Base-by-base conservation (phyloP, 106 monocot genomes). In the Xerophyta viscosa region DNA sequence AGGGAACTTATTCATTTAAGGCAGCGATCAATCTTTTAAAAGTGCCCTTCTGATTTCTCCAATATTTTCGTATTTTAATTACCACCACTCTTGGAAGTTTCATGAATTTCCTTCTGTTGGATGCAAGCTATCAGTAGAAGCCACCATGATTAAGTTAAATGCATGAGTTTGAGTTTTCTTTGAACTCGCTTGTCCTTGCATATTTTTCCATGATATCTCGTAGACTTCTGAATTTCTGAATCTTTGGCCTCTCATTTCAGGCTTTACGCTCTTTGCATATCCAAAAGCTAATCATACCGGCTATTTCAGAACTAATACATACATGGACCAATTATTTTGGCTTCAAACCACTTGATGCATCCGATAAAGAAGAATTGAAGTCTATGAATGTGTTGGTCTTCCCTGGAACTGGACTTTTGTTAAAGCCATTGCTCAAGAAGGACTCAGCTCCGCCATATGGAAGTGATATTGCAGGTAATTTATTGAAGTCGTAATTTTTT, bases 251-350 rank as follows among this genome's bases (percentile, higher is more conserved):
- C 43, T 44, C 20, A 57, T 72, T 70, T 65, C 74, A 96, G 96
- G 78, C 73, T 59, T 78, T 96, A 10, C 56, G 27, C 44, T 78
- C 84, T 21, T 67, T 96, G 24, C 58, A 50, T 66, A 60, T 89
- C 22, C 76, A 76, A 72, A 89, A 76, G 55, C 58, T 96, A 50
- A 52, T 96, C 6, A 96, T 96, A 71, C 96, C 89, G 62, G 96
- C 88, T 50, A 89, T 96, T 23, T 59, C 96, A 49, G 89, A 89
- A 54, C 58, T 96, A 41, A 50, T 48, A 48, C 72, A 89, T 33
- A 96, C 96, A 12, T 96, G 96, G 96, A 85, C 71, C 28, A 56
- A 27, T 57, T 56, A 70, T 15, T 96, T 96, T 69, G 78, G 81
- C 30, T 96, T 96, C 47, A 65, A 64, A 65, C 79, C 72, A 33